Evolutionary conservation across 2,329 filamentous ascomycete genomes (phyloP).

Genomic region (Claviceps digitariae): DNA sequence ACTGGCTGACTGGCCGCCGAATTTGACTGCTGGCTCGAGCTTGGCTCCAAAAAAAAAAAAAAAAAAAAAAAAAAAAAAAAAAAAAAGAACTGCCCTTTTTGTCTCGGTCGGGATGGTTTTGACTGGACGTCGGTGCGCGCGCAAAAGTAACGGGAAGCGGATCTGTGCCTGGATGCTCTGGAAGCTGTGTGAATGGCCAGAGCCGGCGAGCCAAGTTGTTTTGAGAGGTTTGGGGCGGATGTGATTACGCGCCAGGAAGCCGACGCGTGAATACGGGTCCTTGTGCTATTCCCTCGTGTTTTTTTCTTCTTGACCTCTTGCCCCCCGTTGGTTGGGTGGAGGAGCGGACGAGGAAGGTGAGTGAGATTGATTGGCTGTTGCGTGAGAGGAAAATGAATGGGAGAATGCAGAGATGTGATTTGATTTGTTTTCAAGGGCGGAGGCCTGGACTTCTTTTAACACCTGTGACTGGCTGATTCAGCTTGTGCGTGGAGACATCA

Average conservation of each 20-base stretch:
- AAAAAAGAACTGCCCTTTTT: no score
- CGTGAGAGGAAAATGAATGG: conserved; percentile 18
- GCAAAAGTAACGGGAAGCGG: conserved; percentile 5
- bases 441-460: conserved; percentile 27
- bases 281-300: conserved; percentile 1
- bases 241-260: conserved; percentile 10
- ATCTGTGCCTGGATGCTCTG: conserved; percentile 9
- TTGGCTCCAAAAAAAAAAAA: background rate
- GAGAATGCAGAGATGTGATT: conserved; percentile 37
- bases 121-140: conserved; percentile 7
- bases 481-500: conserved; percentile 22
- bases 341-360: conserved; percentile 18
- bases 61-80: background rate
- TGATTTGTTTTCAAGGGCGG: conserved; percentile 26
- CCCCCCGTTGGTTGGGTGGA: conserved; percentile 20
- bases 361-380: conserved; percentile 35
- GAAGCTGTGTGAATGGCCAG: conserved; percentile 13
- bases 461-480: conserved; percentile 38
- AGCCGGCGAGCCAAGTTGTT: conserved; percentile 3
- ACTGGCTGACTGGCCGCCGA: conserved; percentile 3
- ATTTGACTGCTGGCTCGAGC: conserved; percentile 4
- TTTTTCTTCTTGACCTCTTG: background rate
- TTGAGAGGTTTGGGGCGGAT: conserved; percentile 7
- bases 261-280: conserved; percentile 1
- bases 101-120: conserved; percentile 1